Base-by-base conservation (phyloP, 352 stramenopile species). In the Pythium vanterpoolii region DNA sequence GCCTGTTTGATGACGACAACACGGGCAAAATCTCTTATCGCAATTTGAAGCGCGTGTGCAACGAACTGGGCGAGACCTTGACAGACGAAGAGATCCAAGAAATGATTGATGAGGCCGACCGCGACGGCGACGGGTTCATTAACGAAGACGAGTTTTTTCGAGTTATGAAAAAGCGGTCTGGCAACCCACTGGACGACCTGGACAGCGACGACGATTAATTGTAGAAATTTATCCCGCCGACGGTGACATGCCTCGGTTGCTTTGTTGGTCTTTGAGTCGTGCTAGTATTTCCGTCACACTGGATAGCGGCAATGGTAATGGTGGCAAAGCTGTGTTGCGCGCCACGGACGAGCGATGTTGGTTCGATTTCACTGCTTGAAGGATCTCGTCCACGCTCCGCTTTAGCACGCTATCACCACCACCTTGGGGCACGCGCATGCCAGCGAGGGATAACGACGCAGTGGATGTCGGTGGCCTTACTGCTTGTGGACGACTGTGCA, bases 101-200 rank as follows among this genome's bases (percentile, higher is more conserved):
- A 60, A 98, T 98, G 93, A 97, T 98, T 50, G 93, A 98, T 59
- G 94, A 98, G 65, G 93, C 93, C 16, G 94, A 98, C 53, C 79
- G 93, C 13, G 91, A 98, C 54, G 83, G 91, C 34, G 93, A 98
- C 62, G 93, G 92, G 0, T 73, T 97, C 19, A 97, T 98, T 67
- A 98, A 97, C 60, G 86, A 97, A 45, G 93, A 98, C 26, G 94
- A 98, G 57, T 98, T 98, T 68, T 97, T 96, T 64, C 83, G 90
- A 11, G 90, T 98, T 30, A 98, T 98, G 94, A 97, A 97, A 60
- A 98, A 98, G 66, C 86, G 93, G 6, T 95, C 87, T 14, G 92
- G 96, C 5, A 96, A 97, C 46, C 92, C 92, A 4, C 70, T 98
- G 11, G 90, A 97, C 56, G 91, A 97, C 62, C 67, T 97, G 9